These are phyloP conservation scores for Corylus heterophylla DNA, from an alignment of 306 rosid species.

Conservation along the genomic window DNA sequence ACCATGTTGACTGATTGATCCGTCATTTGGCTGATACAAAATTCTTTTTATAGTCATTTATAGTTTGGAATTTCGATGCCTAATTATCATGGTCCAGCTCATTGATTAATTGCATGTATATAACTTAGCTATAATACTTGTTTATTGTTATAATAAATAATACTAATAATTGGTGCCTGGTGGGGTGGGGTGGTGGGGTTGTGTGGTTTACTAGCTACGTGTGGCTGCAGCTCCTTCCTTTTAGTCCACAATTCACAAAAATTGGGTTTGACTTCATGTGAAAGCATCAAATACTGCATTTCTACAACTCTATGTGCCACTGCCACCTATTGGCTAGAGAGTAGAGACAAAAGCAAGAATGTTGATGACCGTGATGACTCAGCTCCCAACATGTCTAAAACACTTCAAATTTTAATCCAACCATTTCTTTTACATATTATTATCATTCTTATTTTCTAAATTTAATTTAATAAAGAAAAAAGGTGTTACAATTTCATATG, in stretches of 20 bases:
- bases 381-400: too few relatives aligned
- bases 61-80: background rate
- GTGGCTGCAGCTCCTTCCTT: background rate
- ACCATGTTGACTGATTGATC: background rate
- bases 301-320: background rate
- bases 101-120: background rate
- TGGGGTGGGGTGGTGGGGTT: background rate
- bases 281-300: conserved; percentile 9
- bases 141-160: too few relatives aligned
- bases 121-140: too few relatives aligned
- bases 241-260: background rate
- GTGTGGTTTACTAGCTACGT: background rate
- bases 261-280: conserved; percentile 9
- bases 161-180: background rate
- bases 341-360: too few relatives aligned
- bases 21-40: background rate
- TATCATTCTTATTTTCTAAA: too few relatives aligned
- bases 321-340: too few relatives aligned
- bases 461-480: too few relatives aligned
- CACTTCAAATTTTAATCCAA: too few relatives aligned
- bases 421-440: too few relatives aligned
- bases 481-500: too few relatives aligned
- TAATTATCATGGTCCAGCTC: background rate
- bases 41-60: background rate
- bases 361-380: too few relatives aligned